Evolutionary conservation across 768 basidiomycete genomes (phyloP), one percentile per base, ranked within the genome.

Genomic region (Multifurca ochricompacta): DNA sequence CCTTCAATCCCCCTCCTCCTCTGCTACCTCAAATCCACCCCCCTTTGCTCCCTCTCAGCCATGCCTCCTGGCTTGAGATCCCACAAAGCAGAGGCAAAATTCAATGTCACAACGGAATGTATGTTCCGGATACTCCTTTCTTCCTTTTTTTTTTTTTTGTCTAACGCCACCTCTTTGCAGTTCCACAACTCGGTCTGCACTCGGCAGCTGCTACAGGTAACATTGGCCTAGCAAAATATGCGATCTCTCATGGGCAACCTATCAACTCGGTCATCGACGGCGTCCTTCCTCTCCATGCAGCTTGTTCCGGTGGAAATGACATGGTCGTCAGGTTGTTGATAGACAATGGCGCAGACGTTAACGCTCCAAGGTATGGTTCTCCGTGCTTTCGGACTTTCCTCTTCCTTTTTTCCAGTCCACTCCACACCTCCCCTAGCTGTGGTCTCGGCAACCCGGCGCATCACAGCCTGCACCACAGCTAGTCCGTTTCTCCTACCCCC

Each of bases 211-310:
- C 80, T 4, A 81, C 83, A 25, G 94, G 94, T 48, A 92, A 99
- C 68, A 77, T 95, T 48, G 94, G 91, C 4, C 83, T 95, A 57
- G 93, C 91, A 54, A 85, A 87, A 67, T 96, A 91, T 68, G 96
- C 96, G 2, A 77, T 99, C 21, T 81, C 83, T 2, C 86, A 94
- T 63, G 95, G 95, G 7, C 96, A 98, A 64, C 95, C 96, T 9
- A 83, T 95, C 69, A 97, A 99, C 69, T 89, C 92, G 4, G 91
- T 96, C 30, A 79, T 97, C 49, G 91, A 95, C 66, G 96, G 96
- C 32, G 88, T 99, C 3, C 82, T 96, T n/a, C 94, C 96, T 3
- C 77, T 99, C 8, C 96, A 99, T 66, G 94, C 92, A 3, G 96
- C 95, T 2, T 89, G 83, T 62, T 87, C 91, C 0, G 91, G 91